Conservation (phyloP, 495 filamentous ascomycete species). For the Bombardia bombarda region DNA sequence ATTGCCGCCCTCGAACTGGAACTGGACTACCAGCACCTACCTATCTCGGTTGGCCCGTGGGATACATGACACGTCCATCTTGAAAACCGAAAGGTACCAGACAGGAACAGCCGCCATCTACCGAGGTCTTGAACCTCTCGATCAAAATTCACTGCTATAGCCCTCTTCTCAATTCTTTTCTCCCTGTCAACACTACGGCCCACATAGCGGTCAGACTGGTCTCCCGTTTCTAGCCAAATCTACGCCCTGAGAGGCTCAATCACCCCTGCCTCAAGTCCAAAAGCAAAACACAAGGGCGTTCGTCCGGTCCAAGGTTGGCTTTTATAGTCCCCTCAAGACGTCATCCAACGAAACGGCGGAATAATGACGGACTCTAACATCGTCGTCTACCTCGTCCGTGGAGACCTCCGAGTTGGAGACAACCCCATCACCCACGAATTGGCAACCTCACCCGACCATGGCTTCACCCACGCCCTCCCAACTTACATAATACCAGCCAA, state of each 20-base stretch:
- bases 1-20: neutral
- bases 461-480: conserved; percentile 59
- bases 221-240: too few relatives aligned
- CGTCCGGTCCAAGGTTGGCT: neutral
- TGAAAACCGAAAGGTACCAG: too few relatives aligned
- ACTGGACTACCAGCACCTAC: too few relatives aligned
- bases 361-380: conserved; percentile 32
- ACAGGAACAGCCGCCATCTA: neutral
- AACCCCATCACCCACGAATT: conserved; percentile 57
- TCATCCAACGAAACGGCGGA: neutral
- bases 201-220: too few relatives aligned
- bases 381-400: conserved; percentile 55
- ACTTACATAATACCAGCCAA: conserved; percentile 56
- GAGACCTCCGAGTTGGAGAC: conserved; percentile 60
- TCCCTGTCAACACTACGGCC: neutral
- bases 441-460: conserved; percentile 32
- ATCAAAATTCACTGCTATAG: neutral
- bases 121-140: too few relatives aligned
- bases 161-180: neutral
- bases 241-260: too few relatives aligned
- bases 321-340: neutral
- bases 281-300: neutral
- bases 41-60: neutral
- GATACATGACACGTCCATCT: neutral
- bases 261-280: neutral